Percentiles rank a stretch among this genome's conserved stretches.
phyloP scores from a whole-genome alignment of 345 rosid genomes.

The Salix udensis region DNA sequence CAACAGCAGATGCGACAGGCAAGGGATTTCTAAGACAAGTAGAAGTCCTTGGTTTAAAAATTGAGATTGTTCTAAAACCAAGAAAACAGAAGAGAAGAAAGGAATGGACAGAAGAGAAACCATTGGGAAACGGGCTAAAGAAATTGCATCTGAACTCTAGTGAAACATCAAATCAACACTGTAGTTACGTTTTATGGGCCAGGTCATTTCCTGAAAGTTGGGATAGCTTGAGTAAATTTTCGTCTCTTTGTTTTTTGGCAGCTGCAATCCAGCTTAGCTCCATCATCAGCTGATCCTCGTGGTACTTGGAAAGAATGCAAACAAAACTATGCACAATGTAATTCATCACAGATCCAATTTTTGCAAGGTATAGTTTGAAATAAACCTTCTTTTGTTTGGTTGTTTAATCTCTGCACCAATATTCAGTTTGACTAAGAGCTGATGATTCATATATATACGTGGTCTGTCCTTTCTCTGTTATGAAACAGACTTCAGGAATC shows the following conservation, averaged over 20 bases:
- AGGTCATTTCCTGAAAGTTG: not conserved
- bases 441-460: not conserved
- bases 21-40: not conserved
- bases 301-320: conserved; percentile 25
- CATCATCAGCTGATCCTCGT: conserved; percentile 29
- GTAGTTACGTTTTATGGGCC: not conserved
- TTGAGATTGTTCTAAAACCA: not conserved
- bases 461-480: conserved; percentile 13
- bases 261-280: conserved; percentile 20
- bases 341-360: conserved; percentile 26
- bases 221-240: not conserved
- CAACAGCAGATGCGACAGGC: not conserved
- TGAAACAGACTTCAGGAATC: conserved; percentile 27
- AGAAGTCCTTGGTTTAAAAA: not conserved
- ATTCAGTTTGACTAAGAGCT: not conserved
- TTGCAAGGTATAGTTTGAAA: conserved; percentile 20
- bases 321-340: conserved; percentile 18
- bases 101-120: not conserved
- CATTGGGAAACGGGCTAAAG: not conserved
- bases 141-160: not conserved
- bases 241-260: conserved; percentile 13
- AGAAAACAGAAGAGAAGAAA: not conserved
- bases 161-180: not conserved
- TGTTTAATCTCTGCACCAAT: not conserved
- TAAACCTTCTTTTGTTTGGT: conserved; percentile 1